A percentile compares a stretch with the other conserved stretches of the same genome.
phyloP scores from a whole-genome alignment of 768 basidiomycete genomes.

The Naematelia encephala region DNA sequence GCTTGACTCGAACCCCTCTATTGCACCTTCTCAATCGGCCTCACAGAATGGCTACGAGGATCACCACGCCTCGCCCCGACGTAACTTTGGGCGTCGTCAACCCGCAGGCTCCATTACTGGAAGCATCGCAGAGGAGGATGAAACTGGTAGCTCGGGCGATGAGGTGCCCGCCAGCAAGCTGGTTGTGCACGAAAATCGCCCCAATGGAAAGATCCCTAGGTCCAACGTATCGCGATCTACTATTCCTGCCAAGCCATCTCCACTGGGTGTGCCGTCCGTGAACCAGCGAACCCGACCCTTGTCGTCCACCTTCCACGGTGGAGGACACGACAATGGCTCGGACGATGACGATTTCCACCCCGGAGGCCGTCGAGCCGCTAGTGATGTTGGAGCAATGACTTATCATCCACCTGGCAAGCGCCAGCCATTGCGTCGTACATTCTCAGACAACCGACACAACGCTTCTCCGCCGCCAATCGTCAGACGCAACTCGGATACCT shows the following conservation, averaged over 20 bases:
- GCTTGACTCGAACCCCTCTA: slow-evolving; percentile 49
- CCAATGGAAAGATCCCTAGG: slow-evolving; percentile 13
- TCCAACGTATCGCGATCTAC: slow-evolving; percentile 9
- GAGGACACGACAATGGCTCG: slow-evolving; percentile 4
- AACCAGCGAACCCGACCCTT: slow-evolving; percentile 25
- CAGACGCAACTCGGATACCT: slow-evolving; percentile 33
- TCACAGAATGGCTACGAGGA: slow-evolving; percentile 47
- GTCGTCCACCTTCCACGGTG: slow-evolving; percentile 12
- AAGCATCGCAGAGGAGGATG: slow-evolving; percentile 49
- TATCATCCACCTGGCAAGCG: slow-evolving; percentile 38
- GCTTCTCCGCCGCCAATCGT: neutral
- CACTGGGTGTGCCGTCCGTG: slow-evolving; percentile 40
- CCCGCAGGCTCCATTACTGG: slow-evolving; percentile 43
- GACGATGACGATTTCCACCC: slow-evolving; percentile 8
- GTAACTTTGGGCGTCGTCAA: slow-evolving; percentile 16
- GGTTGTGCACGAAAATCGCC: slow-evolving; percentile 48
- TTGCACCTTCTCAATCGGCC: slow-evolving; percentile 50
- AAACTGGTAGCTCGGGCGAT: slow-evolving; percentile 45
- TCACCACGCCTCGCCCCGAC: slow-evolving; percentile 14
- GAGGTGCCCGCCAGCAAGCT: slow-evolving; percentile 30
- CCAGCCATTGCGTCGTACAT: slow-evolving; percentile 36
- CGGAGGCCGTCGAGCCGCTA: slow-evolving; percentile 42
- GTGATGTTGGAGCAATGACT: slow-evolving; percentile 42
- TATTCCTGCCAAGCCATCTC: slow-evolving; percentile 23
- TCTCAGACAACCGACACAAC: slow-evolving; percentile 28